Percentiles rank a stretch among this genome's conserved stretches.
These are phyloP conservation scores for Paralagenidium karlingii DNA, from an alignment of 352 stramenopile genomes.

Conservation along the genomic window DNA sequence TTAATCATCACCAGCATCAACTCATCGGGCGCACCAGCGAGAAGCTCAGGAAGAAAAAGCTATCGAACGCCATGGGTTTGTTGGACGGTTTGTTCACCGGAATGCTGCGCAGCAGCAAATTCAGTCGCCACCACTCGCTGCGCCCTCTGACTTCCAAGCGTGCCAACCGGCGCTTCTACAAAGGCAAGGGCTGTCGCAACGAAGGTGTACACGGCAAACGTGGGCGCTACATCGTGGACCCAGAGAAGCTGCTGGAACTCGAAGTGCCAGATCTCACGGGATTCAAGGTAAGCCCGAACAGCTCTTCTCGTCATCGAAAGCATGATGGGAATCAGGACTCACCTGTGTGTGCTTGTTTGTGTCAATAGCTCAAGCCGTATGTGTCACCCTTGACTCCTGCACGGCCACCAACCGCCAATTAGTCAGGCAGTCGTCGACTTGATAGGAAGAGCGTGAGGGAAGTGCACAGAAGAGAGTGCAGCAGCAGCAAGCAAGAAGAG, in stretches of 20 bases:
- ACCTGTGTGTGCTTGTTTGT: neutral
- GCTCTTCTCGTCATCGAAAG: too few species aligned
- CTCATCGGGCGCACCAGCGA: too few species aligned
- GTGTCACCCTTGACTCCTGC: conserved; percentile 64
- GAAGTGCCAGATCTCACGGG: conserved; percentile 89
- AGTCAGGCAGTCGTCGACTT: conserved; percentile 3
- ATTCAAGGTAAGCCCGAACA: conserved; percentile 88
- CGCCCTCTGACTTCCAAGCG: conserved; percentile 88
- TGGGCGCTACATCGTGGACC: conserved; percentile 87
- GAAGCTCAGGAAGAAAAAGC: too few species aligned
- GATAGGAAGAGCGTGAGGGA: conserved; percentile 7
- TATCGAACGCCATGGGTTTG: too few species aligned
- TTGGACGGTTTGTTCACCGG: too few species aligned
- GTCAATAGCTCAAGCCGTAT: conserved; percentile 76
- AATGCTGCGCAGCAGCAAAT: conserved; percentile 83
- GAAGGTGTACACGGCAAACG: conserved; percentile 86
- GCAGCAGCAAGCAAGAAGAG: conserved; percentile 3
- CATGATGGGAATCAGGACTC: too few species aligned
- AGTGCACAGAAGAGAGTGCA: neutral
- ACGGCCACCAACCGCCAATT: conserved; percentile 24
- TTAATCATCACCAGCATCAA: too few species aligned
- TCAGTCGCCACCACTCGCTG: conserved; percentile 69
- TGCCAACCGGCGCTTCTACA: conserved; percentile 92
- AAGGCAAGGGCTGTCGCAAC: conserved; percentile 89
- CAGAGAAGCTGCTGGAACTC: conserved; percentile 85